These are phyloP conservation scores for Vitis hybrid DNA, from an alignment of 177 flowering plant species.

Conservation along the genomic window DNA sequence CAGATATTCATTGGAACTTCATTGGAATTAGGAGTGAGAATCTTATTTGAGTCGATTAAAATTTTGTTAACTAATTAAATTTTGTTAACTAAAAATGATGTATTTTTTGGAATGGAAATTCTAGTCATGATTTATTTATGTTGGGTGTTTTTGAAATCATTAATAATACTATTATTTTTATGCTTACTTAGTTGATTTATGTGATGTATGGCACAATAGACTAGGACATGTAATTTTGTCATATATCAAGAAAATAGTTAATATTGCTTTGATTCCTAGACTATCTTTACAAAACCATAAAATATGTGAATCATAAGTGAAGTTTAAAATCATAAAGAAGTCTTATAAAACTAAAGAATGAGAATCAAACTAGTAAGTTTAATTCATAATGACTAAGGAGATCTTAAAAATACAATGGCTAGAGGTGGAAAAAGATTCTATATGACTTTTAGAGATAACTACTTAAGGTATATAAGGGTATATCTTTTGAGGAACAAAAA, in stretches of 20 bases:
- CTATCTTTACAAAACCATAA: background rate
- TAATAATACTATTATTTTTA: background rate
- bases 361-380: background rate
- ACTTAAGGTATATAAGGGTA: no score
- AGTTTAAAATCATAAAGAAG: background rate
- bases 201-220: background rate
- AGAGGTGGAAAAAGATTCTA: background rate
- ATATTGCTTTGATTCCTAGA: background rate
- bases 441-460: no score
- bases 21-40: no score
- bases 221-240: background rate
- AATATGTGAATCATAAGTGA: background rate
- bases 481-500: no score
- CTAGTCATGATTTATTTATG: background rate
- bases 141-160: background rate
- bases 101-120: no score
- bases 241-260: background rate
- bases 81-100: no score
- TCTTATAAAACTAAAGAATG: background rate
- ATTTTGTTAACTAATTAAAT: no score
- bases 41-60: no score
- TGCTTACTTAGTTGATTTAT: background rate
- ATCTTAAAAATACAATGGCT: background rate
- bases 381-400: background rate
- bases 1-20: no score